Base-by-base conservation (phyloP, 441 rosid species). In the Dalechampia spathulata region DNA sequence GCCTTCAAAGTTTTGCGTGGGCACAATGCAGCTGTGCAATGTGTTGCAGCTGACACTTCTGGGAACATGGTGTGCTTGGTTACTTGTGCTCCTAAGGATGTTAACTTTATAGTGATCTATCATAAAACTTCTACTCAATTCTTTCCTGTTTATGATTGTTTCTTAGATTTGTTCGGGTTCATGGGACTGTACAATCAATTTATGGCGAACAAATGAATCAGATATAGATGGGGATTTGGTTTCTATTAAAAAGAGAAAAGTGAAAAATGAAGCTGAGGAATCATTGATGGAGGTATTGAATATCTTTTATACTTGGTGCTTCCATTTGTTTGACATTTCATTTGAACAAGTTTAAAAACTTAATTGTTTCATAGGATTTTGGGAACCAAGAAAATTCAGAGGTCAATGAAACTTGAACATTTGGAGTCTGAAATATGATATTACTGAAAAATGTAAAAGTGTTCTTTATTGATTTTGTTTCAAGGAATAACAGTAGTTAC, bases 141-240 rank as follows among this genome's bases (percentile, higher is more conserved):
- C 22, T 58, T 17, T 9, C n/a, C 17, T 36, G 5, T 27, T 62
- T 45, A 48, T 10, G 51, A 4, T 2, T 44, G 30, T 22, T 39
- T 55, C 12, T 60, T 70, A 92, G 98, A 49, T 56, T 42, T 49
- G 61, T 78, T 90, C 95, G 17, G 85, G 97, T 65, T 90, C 97
- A 13, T 90, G 96, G 96, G 96, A 93, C 81, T 82, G 81, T 60
- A 80, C 82, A 1, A 80, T 94, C 64, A 85, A 84, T 69, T 67
- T 94, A 58, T 90, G 99, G 99, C 58, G 50, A 72, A 78, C 87
- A 20, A 72, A 72, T 73, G 72, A 74, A 43, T 63, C 83, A 37
- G 78, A 66, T 53, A 59, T 65, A 26, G 82, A 73, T 30, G 86
- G 83, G 44, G 74, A 77, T 50, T 62, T 65, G 25, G 87, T 87